Conservation (phyloP, 345 rosid genomes). For the Zanthoxylum bungeanum region DNA sequence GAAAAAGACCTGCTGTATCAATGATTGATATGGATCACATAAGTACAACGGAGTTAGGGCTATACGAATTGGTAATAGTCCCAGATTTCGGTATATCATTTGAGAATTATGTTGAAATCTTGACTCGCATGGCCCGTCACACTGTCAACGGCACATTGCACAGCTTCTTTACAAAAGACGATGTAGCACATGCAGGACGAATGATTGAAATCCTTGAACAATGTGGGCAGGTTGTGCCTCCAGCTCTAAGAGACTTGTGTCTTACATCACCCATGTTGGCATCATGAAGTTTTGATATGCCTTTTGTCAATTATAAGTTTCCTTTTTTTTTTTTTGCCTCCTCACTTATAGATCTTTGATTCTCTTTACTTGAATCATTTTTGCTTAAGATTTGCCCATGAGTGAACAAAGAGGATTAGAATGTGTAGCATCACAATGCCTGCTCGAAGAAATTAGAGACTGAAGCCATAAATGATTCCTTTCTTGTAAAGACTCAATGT, state of each 20-base stretch:
- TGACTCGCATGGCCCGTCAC: slow-evolving; percentile 52
- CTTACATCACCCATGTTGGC: slow-evolving; percentile 12
- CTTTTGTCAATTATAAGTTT: background rate
- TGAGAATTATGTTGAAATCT: slow-evolving; percentile 33
- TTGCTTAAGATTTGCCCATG: background rate
- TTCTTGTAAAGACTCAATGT: background rate
- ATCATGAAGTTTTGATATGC: slow-evolving; percentile 7
- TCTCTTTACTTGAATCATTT: background rate
- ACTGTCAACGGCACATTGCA: slow-evolving; percentile 44
- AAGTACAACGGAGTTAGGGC: slow-evolving; percentile 26
- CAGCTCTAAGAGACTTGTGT: slow-evolving; percentile 31
- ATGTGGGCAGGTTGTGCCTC: slow-evolving; percentile 50
- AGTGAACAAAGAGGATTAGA: background rate
- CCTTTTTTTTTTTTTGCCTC: background rate
- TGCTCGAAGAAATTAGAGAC: background rate
- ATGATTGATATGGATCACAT: slow-evolving; percentile 36
- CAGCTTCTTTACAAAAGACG: slow-evolving; percentile 42
- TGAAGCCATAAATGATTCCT: background rate
- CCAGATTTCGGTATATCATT: slow-evolving; percentile 38
- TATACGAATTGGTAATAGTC: slow-evolving; percentile 43
- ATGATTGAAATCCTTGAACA: slow-evolving; percentile 46
- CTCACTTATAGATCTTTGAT: background rate
- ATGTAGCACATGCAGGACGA: slow-evolving; percentile 32
- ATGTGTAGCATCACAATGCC: background rate
- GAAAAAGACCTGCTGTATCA: slow-evolving; percentile 29